Conservation (phyloP, 352 stramenopile species). For the Phytopythium delawarense region DNA sequence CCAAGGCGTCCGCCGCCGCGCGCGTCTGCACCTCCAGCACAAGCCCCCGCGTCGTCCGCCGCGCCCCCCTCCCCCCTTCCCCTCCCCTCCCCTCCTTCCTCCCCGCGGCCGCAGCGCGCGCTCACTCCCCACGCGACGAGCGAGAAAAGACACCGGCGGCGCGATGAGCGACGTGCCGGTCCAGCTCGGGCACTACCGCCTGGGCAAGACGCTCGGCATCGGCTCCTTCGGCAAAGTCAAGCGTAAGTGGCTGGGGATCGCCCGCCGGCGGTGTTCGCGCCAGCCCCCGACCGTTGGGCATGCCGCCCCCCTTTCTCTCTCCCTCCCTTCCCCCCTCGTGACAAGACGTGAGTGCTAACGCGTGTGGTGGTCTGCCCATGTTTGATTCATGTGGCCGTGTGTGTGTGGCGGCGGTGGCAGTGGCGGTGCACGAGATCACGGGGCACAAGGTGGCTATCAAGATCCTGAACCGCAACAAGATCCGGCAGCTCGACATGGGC, state of each 20-base stretch:
- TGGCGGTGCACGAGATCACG: conserved; percentile 98
- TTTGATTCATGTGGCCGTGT: not conserved
- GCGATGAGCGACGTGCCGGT: conserved; percentile 88
- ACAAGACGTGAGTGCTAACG: not conserved
- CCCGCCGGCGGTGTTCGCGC: not conserved
- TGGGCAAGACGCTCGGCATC: conserved; percentile 99
- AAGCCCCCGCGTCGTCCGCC: not conserved
- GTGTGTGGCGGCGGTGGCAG: conserved; percentile 24
- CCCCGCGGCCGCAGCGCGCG: not conserved
- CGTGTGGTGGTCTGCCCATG: not conserved
- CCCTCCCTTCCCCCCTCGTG: conserved; percentile 1
- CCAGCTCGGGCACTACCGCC: conserved; percentile 96
- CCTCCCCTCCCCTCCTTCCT: not conserved
- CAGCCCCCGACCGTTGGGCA: not conserved
- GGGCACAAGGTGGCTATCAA: conserved; percentile 99
- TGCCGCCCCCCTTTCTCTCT: not conserved
- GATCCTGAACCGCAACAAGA: conserved; percentile 99
- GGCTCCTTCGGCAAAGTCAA: conserved; percentile 99
- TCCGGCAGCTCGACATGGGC: conserved; percentile 98
- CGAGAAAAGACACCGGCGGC: not conserved
- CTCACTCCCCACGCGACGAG: not conserved
- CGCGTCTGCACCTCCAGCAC: not conserved
- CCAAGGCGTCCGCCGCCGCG: not conserved
- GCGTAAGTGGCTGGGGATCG: conserved; percentile 58
- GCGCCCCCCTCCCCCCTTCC: not conserved